A percentile compares a stretch with the other conserved stretches of the same genome.
phyloP scores from a whole-genome alignment of 768 basidiomycete genomes.

The Macrolepiota albuminosa region DNA sequence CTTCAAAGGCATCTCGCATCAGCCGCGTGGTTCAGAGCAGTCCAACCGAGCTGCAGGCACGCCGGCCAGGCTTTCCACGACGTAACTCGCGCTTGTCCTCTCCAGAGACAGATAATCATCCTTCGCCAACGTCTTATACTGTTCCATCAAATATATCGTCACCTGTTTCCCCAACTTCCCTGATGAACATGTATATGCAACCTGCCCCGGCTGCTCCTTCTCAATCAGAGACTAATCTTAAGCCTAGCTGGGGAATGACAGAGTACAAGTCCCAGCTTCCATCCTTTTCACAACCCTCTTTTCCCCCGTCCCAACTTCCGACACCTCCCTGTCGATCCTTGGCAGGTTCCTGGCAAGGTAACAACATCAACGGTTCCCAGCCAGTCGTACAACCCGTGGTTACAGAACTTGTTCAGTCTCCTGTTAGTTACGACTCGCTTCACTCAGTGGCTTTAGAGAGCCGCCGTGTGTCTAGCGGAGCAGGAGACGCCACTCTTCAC shows the following conservation, averaged over 20 bases:
- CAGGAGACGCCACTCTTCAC: constrained; percentile 2
- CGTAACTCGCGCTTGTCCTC: constrained; percentile 32
- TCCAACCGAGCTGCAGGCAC: constrained; percentile 26
- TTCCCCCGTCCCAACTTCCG: background rate
- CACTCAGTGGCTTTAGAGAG: background rate
- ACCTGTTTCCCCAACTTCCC: constrained; percentile 17
- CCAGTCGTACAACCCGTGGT: background rate
- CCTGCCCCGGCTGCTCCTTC: constrained; percentile 2
- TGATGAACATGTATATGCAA: constrained; percentile 7
- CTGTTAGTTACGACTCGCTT: background rate
- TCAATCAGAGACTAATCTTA: constrained; percentile 2
- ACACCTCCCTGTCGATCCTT: background rate
- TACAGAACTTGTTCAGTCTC: background rate
- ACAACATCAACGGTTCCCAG: background rate
- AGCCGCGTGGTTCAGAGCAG: constrained; percentile 28
- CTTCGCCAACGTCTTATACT: constrained; percentile 14
- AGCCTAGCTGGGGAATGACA: constrained; percentile 5
- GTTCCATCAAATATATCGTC: constrained; percentile 14
- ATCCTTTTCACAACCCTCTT: constrained; percentile 6
- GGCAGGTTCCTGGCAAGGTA: constrained; percentile 3
- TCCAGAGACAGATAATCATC: constrained; percentile 27
- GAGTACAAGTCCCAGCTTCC: constrained; percentile 8
- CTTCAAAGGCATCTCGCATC: constrained; percentile 30
- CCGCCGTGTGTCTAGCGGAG: background rate
- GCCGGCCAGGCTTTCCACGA: constrained; percentile 25